phyloP scores from a whole-genome alignment of 2,329 filamentous ascomycete species.

The Monilinia vaccinii-corymbosi region DNA sequence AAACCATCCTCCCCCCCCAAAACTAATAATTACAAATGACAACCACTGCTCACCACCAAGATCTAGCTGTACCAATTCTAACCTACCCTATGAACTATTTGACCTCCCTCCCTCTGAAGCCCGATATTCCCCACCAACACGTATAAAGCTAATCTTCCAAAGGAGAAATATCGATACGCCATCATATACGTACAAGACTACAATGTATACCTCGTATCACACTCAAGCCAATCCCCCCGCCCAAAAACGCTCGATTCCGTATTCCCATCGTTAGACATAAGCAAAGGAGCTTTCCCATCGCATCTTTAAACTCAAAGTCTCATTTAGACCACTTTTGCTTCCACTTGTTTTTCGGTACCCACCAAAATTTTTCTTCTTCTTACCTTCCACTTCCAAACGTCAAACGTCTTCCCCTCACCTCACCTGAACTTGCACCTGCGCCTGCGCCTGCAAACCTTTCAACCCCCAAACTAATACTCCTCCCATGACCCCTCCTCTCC shows the following conservation, averaged over 20 bases:
- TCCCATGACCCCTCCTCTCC: background rate
- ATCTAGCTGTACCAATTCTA: background rate
- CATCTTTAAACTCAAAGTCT: background rate
- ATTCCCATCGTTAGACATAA: background rate
- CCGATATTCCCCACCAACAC: background rate
- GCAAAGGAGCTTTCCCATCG: background rate
- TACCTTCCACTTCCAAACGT: background rate
- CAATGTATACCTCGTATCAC: background rate
- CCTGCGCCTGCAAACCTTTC: background rate
- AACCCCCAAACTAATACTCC: background rate
- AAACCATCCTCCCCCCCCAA: too few relatives aligned
- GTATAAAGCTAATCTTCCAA: background rate
- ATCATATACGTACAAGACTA: background rate
- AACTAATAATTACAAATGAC: too few relatives aligned
- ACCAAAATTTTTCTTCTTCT: background rate
- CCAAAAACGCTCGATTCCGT: background rate
- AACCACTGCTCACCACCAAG: too few relatives aligned
- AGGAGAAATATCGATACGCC: background rate
- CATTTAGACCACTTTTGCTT: background rate
- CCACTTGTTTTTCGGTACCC: background rate
- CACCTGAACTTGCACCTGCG: background rate
- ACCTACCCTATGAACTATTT: background rate
- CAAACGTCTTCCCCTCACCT: background rate
- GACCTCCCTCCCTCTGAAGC: background rate
- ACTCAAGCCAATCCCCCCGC: background rate